A percentile compares a stretch with the other conserved stretches of the same genome.
phyloP scores from a whole-genome alignment of 2,329 filamentous ascomycete genomes.

The Tolypocladium ovalisporum region DNA sequence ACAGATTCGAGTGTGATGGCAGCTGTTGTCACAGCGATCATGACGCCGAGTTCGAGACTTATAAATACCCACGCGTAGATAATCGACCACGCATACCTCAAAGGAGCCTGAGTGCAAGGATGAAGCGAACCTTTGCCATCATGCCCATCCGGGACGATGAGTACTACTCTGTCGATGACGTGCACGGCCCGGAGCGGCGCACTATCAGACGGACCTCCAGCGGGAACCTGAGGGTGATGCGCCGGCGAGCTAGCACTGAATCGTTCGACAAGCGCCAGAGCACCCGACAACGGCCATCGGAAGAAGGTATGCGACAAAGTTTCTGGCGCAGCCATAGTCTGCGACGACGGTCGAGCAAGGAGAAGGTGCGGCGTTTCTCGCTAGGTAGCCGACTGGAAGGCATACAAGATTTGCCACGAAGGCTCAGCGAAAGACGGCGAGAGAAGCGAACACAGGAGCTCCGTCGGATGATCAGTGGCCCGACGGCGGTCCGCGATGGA shows the following conservation, averaged over 20 bases:
- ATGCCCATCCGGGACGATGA: slow-evolving; percentile 37
- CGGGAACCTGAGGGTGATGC: slow-evolving; percentile 49
- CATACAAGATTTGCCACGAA: slow-evolving; percentile 40
- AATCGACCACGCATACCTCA: slow-evolving; percentile 34
- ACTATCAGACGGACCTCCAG: slow-evolving; percentile 49
- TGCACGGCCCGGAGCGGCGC: slow-evolving; percentile 36
- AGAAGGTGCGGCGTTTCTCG: slow-evolving; percentile 21
- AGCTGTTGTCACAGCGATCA: slow-evolving; percentile 22
- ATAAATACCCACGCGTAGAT: slow-evolving; percentile 37
- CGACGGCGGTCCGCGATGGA: slow-evolving; percentile 46
- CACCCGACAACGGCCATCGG: slow-evolving; percentile 21
- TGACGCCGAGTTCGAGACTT: slow-evolving; percentile 27
- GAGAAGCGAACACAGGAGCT: slow-evolving; percentile 49
- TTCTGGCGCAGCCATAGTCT: slow-evolving; percentile 22
- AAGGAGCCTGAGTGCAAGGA: slow-evolving; percentile 37
- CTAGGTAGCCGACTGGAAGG: slow-evolving; percentile 39
- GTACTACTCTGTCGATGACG: slow-evolving; percentile 17
- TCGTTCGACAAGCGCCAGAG: slow-evolving; percentile 20
- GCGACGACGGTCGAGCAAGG: slow-evolving; percentile 12
- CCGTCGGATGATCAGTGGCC: slow-evolving; percentile 48
- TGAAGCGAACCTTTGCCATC: slow-evolving; percentile 52
- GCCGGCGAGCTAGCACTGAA: slow-evolving; percentile 36
- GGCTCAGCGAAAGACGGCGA: slow-evolving; percentile 45
- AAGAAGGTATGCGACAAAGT: slow-evolving; percentile 10
- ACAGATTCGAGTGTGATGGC: slow-evolving; percentile 18